A percentile compares a stretch with the other conserved stretches of the same genome.
Conservation (phyloP, 345 rosid species). For the Acer campestre region DNA sequence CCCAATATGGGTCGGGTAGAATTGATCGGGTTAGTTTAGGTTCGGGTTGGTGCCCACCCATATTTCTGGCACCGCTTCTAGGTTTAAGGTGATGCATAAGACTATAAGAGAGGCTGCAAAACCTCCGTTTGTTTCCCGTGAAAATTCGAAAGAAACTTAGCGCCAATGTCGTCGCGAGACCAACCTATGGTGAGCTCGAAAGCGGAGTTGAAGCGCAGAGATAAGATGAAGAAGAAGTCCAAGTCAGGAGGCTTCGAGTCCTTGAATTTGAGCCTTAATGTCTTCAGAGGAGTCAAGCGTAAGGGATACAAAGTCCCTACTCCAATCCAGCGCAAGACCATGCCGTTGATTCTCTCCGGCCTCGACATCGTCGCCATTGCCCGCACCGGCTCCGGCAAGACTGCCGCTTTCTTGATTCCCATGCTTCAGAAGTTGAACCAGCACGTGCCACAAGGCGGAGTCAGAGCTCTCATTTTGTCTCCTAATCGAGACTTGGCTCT, state of each 20-base stretch:
- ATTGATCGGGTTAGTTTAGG: too few species aligned
- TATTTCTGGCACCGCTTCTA: too few species aligned
- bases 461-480: slow-evolving; percentile 82
- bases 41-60: too few species aligned
- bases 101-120: too few species aligned
- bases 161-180: neutral
- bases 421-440: slow-evolving; percentile 85
- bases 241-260: slow-evolving; percentile 98
- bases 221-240: slow-evolving; percentile 74
- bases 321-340: slow-evolving; percentile 93
- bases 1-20: too few species aligned
- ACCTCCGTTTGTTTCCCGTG: too few species aligned
- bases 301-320: slow-evolving; percentile 96
- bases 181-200: slow-evolving; percentile 64
- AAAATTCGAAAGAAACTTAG: too few species aligned
- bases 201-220: slow-evolving; percentile 71
- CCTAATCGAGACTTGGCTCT: slow-evolving; percentile 95
- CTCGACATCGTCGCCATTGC: slow-evolving; percentile 97
- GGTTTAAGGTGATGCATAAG: too few species aligned
- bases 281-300: slow-evolving; percentile 74
- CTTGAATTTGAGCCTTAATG: slow-evolving; percentile 66
- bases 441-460: slow-evolving; percentile 78
- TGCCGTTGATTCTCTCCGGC: slow-evolving; percentile 94
- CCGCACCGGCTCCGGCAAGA: slow-evolving; percentile 96
- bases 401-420: slow-evolving; percentile 90